phyloP scores from a whole-genome alignment of 331 rosid species.

The Spiraea crenata region DNA sequence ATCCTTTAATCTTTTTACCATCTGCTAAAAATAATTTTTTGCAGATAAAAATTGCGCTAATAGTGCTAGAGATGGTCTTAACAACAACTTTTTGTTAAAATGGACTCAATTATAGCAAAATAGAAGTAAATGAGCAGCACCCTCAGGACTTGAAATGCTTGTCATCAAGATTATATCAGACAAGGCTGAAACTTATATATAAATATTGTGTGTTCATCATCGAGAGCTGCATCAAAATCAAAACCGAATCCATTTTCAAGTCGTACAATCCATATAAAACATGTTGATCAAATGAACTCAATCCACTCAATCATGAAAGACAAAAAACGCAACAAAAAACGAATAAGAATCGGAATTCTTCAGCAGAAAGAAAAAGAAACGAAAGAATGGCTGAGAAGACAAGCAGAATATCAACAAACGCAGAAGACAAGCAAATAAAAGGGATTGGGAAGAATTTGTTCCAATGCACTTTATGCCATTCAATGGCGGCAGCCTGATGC shows the following conservation, averaged over 20 bases:
- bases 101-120: not conserved
- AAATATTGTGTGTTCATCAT: not conserved
- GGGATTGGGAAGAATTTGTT: no score
- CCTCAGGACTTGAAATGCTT: slow-evolving; percentile 5
- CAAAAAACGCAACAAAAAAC: not conserved
- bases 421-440: not conserved
- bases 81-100: no score
- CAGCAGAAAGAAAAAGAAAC: not conserved
- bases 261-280: not conserved
- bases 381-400: not conserved
- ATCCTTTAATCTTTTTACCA: no score
- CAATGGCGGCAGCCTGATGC: not conserved
- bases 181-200: slow-evolving; percentile 17
- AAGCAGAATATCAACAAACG: no score
- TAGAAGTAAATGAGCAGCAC: not conserved
- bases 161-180: not conserved
- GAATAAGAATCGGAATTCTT: not conserved
- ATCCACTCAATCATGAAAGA: not conserved
- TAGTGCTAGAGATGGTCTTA: no score
- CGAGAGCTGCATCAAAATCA: slow-evolving; percentile 5
- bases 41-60: no score
- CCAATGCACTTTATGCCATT: not conserved
- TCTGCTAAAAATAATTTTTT: no score
- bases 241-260: not conserved
- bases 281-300: not conserved